phyloP scores from a whole-genome alignment of 306 rosid species.

The Casuarina equisetifolia region DNA sequence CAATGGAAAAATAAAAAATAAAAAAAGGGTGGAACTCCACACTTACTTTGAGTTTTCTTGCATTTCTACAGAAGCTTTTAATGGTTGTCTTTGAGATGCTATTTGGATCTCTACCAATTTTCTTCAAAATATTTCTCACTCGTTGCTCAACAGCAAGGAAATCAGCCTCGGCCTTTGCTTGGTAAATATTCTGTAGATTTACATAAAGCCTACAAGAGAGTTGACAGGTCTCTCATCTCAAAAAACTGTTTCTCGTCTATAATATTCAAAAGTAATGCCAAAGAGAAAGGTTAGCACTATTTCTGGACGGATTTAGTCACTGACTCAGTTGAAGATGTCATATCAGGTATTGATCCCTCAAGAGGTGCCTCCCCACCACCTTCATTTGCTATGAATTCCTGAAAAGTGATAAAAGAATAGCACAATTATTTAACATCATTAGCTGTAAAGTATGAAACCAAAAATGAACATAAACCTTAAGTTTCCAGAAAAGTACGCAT shows the following conservation, averaged over 20 bases:
- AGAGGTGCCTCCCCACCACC: constrained; percentile 91
- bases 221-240: constrained; percentile 26
- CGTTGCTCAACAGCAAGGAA: constrained; percentile 70
- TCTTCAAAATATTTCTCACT: constrained; percentile 65
- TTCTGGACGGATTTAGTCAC: constrained; percentile 29
- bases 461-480: background rate
- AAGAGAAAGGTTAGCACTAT: constrained; percentile 5
- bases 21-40: constrained; percentile 11
- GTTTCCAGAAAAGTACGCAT: background rate
- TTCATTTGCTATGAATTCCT: constrained; percentile 89
- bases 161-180: constrained; percentile 93
- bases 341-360: constrained; percentile 99
- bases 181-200: constrained; percentile 84
- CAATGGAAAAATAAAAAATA: background rate
- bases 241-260: constrained; percentile 12
- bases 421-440: constrained; percentile 17
- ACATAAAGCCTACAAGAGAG: constrained; percentile 71
- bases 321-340: constrained; percentile 98
- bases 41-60: constrained; percentile 93
- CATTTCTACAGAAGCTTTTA: constrained; percentile 88
- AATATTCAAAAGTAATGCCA: constrained; percentile 6
- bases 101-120: constrained; percentile 77
- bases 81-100: constrained; percentile 70
- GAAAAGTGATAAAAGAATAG: constrained; percentile 28
- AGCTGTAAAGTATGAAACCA: constrained; percentile 15